Evolutionary conservation across 179 eudicot genomes (phyloP).

Genomic region (Beta macrorhiza): DNA sequence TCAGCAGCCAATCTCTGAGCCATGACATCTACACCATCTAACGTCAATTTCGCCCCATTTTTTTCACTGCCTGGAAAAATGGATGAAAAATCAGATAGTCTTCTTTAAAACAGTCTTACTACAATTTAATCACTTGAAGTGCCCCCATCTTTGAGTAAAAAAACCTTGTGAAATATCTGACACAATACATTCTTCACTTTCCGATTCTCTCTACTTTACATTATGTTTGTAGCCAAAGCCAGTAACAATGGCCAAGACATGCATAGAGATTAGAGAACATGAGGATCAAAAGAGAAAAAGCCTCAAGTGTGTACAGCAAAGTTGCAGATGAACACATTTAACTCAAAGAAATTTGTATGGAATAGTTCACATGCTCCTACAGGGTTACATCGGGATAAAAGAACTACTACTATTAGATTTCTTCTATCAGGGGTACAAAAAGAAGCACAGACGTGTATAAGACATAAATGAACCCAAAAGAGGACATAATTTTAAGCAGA

Average conservation of each 20-base stretch:
- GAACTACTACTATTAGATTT: too few species aligned
- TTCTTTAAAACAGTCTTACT: not conserved
- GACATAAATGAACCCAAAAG: not conserved
- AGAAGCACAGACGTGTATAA: not conserved
- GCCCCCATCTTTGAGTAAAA: not conserved
- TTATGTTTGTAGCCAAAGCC: not conserved
- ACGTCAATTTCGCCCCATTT: slow-evolving; percentile 58
- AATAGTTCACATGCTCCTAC: too few species aligned
- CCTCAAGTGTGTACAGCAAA: not conserved
- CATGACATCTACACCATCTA: slow-evolving; percentile 98
- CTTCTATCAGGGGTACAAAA: not conserved
- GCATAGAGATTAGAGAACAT: not conserved
- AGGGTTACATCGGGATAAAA: too few species aligned
- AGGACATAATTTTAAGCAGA: not conserved
- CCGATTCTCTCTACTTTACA: not conserved
- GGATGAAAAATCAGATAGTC: not conserved
- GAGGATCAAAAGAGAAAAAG: not conserved
- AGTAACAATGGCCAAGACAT: not conserved
- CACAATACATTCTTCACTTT: not conserved
- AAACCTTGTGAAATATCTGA: not conserved
- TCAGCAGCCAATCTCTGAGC: slow-evolving; percentile 87
- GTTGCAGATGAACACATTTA: not conserved
- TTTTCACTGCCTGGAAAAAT: slow-evolving; percentile 74
- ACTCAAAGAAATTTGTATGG: too few species aligned
- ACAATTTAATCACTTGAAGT: not conserved